Evolutionary conservation across 164 flowering plant species (phyloP).

Genomic region (Tetracentron sinense): DNA sequence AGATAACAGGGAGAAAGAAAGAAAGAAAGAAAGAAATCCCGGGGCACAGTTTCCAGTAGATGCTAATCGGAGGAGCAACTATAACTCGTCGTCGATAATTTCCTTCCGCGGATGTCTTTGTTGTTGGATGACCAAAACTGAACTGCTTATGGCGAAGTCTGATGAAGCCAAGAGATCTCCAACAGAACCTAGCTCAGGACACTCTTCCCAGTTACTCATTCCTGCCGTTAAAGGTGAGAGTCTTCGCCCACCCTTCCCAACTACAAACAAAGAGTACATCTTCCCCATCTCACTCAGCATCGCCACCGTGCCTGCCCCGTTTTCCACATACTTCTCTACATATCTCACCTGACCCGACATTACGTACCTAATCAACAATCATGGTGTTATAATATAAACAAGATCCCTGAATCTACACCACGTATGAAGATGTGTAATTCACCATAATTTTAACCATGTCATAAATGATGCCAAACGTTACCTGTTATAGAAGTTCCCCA

Average conservation of each 20-base stretch:
- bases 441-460: no score
- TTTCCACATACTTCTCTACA: slow-evolving; percentile 45
- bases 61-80: no score
- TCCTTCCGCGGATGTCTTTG: slow-evolving; percentile 20
- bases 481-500: slow-evolving; percentile 51
- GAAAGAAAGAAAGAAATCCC: no score
- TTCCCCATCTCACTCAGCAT: slow-evolving; percentile 50
- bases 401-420: no score
- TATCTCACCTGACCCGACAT: slow-evolving; percentile 44
- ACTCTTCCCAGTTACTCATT: slow-evolving; percentile 88
- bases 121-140: slow-evolving; percentile 66
- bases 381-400: background rate
- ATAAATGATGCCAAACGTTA: no score
- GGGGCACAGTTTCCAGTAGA: no score
- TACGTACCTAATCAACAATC: slow-evolving; percentile 38
- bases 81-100: slow-evolving; percentile 6
- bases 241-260: slow-evolving; percentile 55
- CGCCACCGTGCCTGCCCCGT: slow-evolving; percentile 45
- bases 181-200: slow-evolving; percentile 69
- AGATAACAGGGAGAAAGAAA: no score
- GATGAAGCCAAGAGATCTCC: slow-evolving; percentile 82
- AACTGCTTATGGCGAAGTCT: slow-evolving; percentile 45
- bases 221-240: slow-evolving; percentile 43
- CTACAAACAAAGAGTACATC: slow-evolving; percentile 54
- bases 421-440: no score